phyloP scores from a whole-genome alignment of 805 yeast genomes.

The Pichia nanzhaoensis region DNA sequence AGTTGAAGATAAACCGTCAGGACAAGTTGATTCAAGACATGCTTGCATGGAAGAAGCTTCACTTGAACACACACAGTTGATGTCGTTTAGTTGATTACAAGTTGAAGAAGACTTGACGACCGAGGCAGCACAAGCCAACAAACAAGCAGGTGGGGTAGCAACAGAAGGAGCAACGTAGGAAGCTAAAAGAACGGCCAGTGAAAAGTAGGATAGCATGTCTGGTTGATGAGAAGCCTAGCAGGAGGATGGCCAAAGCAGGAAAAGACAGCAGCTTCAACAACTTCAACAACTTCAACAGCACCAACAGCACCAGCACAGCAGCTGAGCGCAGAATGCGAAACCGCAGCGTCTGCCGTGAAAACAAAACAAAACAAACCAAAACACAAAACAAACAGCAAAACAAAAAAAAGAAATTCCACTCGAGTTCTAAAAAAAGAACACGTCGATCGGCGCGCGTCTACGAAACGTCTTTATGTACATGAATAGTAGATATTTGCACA shows the following conservation, averaged over 20 bases:
- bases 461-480: not conserved
- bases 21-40: slow-evolving; percentile 68
- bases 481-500: not conserved
- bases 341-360: not conserved
- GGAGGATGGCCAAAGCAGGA: not conserved
- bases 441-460: not conserved
- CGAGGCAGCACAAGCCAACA: slow-evolving; percentile 79
- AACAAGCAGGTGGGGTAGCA: slow-evolving; percentile 84
- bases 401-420: not conserved
- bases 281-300: too few species aligned
- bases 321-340: not conserved
- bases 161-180: slow-evolving; percentile 36
- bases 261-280: not conserved
- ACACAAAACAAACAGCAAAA: not conserved
- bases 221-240: not conserved
- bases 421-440: not conserved
- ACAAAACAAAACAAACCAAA: not conserved
- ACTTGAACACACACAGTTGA: slow-evolving; percentile 60
- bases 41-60: slow-evolving; percentile 45
- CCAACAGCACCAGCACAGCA: too few species aligned
- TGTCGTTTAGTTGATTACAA: slow-evolving; percentile 56
- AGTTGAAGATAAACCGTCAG: slow-evolving; percentile 47
- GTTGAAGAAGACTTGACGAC: slow-evolving; percentile 47
- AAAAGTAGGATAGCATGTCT: slow-evolving; percentile 13
- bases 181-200: slow-evolving; percentile 31